Evolutionary conservation across 1,284 basidiomycete species (phyloP), one percentile per base, ranked within the genome.

Genomic region (Fistulinella cinereoalba): DNA sequence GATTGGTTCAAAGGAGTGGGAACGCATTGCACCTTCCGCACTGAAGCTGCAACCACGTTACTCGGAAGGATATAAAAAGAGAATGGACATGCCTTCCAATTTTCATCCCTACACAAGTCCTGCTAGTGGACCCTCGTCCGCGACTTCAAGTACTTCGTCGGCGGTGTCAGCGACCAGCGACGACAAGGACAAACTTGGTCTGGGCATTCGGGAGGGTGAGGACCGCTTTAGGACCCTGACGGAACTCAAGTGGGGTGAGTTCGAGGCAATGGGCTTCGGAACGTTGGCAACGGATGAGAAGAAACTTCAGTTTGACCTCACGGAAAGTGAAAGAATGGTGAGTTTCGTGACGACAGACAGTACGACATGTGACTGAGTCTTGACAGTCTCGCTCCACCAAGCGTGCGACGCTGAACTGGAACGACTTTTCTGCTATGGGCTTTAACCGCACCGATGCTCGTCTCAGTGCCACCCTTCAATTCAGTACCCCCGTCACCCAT

Each of bases 221-320:
- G 84, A 85, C 50, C 71, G 81, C n/a, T 94, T 86, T 67, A 75
- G 81, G 46, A 89, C 80, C 50, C 61, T 94, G 55, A 88, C 89
- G 0, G 89, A 93, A 52, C 71, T 92, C 54, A 88, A 84, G 61
- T 95, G 92, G 92, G 88, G 88, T 11, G 83, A 88, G 62, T 95
- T 95, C 57, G 89, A 92, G 71, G 71, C 77, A 32, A 74, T 80
- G 62, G 92, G 92, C 0, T 94, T 95, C 54, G 80, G 81, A 32
- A 71, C 71, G 13, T 61, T 75, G 24, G 74, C 65, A 10, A 58
- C 67, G 2, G 73, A 80, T 42, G 76, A 82, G 45, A 83, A 82
- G 64, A 85, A 85, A 59, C 71, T 95, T 24, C 80, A 92, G 62
- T 95, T 95, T 65, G 90, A 94, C 63, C 66, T 94, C 51, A 92